Conservation (phyloP, 805 yeast species). For the Candida yuanshanica region DNA sequence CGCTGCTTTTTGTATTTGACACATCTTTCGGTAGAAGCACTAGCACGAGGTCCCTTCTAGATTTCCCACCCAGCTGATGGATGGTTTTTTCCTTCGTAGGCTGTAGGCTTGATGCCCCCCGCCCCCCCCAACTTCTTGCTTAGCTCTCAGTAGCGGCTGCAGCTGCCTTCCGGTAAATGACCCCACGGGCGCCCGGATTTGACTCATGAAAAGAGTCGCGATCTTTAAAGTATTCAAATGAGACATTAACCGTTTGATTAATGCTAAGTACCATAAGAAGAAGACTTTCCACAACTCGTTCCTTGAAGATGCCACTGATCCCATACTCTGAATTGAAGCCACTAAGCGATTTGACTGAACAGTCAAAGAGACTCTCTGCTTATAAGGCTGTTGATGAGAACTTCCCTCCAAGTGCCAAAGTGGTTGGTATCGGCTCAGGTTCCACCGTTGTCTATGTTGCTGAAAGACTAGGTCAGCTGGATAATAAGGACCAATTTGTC, state of each 20-base stretch:
- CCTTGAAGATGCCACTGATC: constrained; percentile 17
- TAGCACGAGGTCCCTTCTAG: too few relatives aligned
- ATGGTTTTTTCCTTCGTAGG: too few relatives aligned
- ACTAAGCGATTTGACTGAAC: constrained; percentile 48
- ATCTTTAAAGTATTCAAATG: too few relatives aligned
- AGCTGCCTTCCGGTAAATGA: too few relatives aligned
- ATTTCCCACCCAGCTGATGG: too few relatives aligned
- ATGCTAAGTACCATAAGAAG: background rate
- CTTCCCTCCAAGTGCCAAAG: constrained; percentile 59
- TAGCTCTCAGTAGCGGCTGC: too few relatives aligned
- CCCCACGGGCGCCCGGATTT: too few relatives aligned
- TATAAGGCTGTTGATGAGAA: constrained; percentile 89
- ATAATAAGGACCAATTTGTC: constrained; percentile 47
- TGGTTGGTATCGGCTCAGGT: constrained; percentile 94
- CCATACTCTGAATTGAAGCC: constrained; percentile 24
- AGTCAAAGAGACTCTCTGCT: constrained; percentile 88
- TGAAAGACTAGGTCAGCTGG: constrained; percentile 76
- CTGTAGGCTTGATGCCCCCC: too few relatives aligned
- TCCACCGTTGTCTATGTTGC: constrained; percentile 97
- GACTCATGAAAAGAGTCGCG: too few relatives aligned
- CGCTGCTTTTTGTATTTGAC: too few relatives aligned
- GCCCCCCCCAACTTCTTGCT: too few relatives aligned
- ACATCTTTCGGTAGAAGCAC: too few relatives aligned
- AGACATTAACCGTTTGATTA: background rate
- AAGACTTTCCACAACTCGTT: background rate